Evolutionary conservation across 2,329 filamentous ascomycete genomes (phyloP), one percentile per base, ranked within the genome.

Genomic region (Biscogniauxia marginata): DNA sequence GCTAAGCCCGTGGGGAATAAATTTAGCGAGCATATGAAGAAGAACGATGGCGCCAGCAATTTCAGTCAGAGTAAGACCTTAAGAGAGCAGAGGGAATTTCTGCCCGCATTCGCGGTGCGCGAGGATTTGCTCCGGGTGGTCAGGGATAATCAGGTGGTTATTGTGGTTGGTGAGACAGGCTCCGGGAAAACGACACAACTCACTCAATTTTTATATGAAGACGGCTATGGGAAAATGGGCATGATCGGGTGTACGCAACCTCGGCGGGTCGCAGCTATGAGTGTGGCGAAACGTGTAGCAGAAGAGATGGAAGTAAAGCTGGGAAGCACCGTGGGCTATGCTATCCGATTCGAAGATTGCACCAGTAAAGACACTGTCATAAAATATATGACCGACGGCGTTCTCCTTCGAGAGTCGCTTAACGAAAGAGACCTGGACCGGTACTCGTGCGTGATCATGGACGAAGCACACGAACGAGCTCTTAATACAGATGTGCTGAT

Each of bases 371-470:
- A 98, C 56, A 99, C 95, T 0, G 81, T 88, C 57, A 98, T 99
- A 77, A 99, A 99, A 75, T 99, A 99, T 73, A 97, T 99, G 93
- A 99, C 95, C 0, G 96, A 99, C 68, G 95, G 95, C 77, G 91
- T 99, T 20, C 78, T 99, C 46, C 82, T 99, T 25, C 85, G 95
- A 76, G 96, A 99, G 69, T 97, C 92, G 5, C 80, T 99, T 9
- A 93, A 92, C 57, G 93, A 98, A 72, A 85, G 89, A 6, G 93
- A 99, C 71, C 80, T 99, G 47, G 95, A 98, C 73, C 90, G 91
- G 62, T 99, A 99, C 71, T 96, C 93, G 13, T 97, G 93, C 71
- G 92, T 99, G 67, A 99, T 99, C 74, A 99, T 99, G 95, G 95
- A 99, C 70, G 95, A 99, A 77, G 96, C 95, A 4, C 95, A 99